Evolutionary conservation across 192 early-diverging fungal genomes (phyloP).

Genomic region (Umbelopsis vinacea): DNA sequence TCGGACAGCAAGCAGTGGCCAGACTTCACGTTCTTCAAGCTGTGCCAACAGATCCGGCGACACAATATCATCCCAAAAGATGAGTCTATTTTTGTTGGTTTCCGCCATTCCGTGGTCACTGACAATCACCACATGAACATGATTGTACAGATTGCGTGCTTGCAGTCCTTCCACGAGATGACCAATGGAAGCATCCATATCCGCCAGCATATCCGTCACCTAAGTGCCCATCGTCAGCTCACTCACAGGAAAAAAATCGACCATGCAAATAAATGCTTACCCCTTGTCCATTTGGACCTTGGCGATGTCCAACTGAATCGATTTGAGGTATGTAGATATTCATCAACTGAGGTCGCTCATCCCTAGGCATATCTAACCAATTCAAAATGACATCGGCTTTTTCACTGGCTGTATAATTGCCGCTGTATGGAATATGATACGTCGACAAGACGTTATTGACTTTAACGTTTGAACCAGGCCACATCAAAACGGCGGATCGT

Average conservation of each 20-base stretch:
- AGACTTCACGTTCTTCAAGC: slow-evolving; percentile 59
- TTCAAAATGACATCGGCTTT: slow-evolving; percentile 65
- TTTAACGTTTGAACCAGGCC: slow-evolving; percentile 77
- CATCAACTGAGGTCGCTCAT: slow-evolving; percentile 73
- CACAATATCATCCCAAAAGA: slow-evolving; percentile 73
- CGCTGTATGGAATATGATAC: slow-evolving; percentile 62
- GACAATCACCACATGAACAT: slow-evolving; percentile 65
- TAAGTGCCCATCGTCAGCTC: background rate
- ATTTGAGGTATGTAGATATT: slow-evolving; percentile 82
- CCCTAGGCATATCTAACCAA: slow-evolving; percentile 81
- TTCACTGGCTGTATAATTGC: slow-evolving; percentile 45
- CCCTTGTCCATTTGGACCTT: slow-evolving; percentile 66
- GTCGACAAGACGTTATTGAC: slow-evolving; percentile 63
- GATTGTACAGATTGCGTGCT: slow-evolving; percentile 58
- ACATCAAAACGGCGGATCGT: slow-evolving; percentile 81
- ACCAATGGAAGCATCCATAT: slow-evolving; percentile 66
- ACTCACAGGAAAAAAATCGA: no score
- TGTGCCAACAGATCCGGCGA: slow-evolving; percentile 40
- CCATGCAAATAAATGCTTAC: slow-evolving; percentile 54
- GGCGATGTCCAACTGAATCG: slow-evolving; percentile 76
- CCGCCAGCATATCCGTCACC: slow-evolving; percentile 59
- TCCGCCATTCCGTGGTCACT: slow-evolving; percentile 93
- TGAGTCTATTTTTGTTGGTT: slow-evolving; percentile 48
- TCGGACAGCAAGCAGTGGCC: slow-evolving; percentile 67
- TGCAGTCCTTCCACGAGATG: slow-evolving; percentile 61